Percentiles rank a stretch among this genome's conserved stretches.
Evolutionary conservation across 192 early-diverging fungal species (phyloP).

Genomic region (Coemansia sp.): DNA sequence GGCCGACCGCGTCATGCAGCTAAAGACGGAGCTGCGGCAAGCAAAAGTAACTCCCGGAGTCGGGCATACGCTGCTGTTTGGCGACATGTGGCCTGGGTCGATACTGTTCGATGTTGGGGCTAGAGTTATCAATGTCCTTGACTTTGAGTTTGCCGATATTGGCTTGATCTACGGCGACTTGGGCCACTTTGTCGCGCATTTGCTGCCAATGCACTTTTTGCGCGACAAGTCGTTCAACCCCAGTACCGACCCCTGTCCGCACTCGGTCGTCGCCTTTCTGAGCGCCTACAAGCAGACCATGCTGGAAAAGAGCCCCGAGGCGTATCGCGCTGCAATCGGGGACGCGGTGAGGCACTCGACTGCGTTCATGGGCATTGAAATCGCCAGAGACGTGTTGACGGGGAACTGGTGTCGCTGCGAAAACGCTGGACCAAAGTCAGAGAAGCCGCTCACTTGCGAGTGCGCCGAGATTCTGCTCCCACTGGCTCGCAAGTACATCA

Average conservation of each 20-base stretch:
- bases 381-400: slow-evolving; percentile 33
- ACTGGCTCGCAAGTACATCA: slow-evolving; percentile 13
- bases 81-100: slow-evolving; percentile 37
- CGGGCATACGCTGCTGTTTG: slow-evolving; percentile 24
- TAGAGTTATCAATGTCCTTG: slow-evolving; percentile 18
- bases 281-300: slow-evolving; percentile 12
- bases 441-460: slow-evolving; percentile 18
- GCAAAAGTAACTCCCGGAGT: background rate
- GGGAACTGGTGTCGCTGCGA: slow-evolving; percentile 47
- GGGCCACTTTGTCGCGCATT: slow-evolving; percentile 37
- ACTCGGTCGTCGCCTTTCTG: slow-evolving; percentile 20
- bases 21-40: background rate
- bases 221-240: slow-evolving; percentile 22
- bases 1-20: background rate
- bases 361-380: slow-evolving; percentile 29
- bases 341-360: slow-evolving; percentile 14
- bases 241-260: slow-evolving; percentile 20
- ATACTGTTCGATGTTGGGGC: slow-evolving; percentile 15
- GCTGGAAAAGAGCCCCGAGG: slow-evolving; percentile 2
- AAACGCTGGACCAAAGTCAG: background rate
- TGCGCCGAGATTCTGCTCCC: slow-evolving; percentile 22
- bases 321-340: slow-evolving; percentile 1
- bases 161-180: slow-evolving; percentile 24
- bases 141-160: slow-evolving; percentile 36
- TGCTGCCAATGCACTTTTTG: slow-evolving; percentile 27